These are phyloP conservation scores for Fusarium protoensiforme DNA, from an alignment of 2,329 filamentous ascomycete genomes.

Conservation along the genomic window DNA sequence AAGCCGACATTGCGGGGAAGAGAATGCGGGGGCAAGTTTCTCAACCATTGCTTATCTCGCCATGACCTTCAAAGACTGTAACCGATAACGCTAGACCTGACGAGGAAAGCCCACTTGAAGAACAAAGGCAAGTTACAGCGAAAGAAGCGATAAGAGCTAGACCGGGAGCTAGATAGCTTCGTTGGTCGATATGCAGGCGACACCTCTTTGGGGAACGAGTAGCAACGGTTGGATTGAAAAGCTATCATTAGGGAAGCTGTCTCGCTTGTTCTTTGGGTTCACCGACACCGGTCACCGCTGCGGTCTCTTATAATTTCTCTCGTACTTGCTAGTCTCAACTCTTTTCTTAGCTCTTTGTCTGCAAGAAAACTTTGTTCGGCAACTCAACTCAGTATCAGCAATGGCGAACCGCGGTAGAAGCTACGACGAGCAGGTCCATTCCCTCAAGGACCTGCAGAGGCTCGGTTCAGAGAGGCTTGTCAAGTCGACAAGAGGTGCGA, in stretches of 20 bases:
- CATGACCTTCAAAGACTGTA: not conserved
- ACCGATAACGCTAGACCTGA: not conserved
- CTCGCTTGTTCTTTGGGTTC: not conserved
- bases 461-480: conserved; percentile 5
- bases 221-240: not conserved
- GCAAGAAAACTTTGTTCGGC: not conserved
- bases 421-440: conserved; percentile 6
- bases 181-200: not conserved
- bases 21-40: not conserved
- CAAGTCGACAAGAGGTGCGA: conserved; percentile 2
- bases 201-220: not conserved
- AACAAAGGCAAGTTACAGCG: not conserved
- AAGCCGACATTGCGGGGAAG: not conserved
- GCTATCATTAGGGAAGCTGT: not conserved
- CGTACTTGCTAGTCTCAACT: not conserved
- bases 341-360: not conserved
- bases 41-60: not conserved
- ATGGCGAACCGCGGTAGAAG: conserved; percentile 18
- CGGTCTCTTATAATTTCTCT: not conserved
- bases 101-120: not conserved
- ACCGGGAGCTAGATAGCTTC: not conserved
- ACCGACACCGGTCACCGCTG: not conserved
- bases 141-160: not conserved
- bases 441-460: conserved; percentile 15
- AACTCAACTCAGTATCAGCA: not conserved